Base-by-base conservation (phyloP, 1,284 basidiomycete genomes). In the Cystobasidium sp. region DNA sequence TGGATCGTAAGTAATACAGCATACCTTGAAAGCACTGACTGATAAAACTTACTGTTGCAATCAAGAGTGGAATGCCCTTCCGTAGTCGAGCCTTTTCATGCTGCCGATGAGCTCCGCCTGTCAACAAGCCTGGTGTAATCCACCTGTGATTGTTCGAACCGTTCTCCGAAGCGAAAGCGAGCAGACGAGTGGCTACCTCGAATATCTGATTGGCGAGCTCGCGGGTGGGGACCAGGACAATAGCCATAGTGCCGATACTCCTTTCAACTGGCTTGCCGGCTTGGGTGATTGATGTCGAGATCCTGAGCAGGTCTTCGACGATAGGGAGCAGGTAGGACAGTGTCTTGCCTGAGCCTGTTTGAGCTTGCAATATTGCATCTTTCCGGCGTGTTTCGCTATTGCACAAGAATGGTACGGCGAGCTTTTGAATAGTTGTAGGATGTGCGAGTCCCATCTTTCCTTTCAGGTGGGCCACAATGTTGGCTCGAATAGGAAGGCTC, bases 261-360 rank as follows among this genome's bases (percentile, higher is more conserved):
- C 90, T 87, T 83, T 96, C 93, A 78, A 96, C 58, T 68, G 76
- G 39, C 66, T 71, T 68, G 76, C 76, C 63, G 47, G 94, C 18
- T 18, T 62, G 37, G 3, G 55, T 58, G 66, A 31, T 52, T 46
- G 80, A 78, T 24, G 89, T 88, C 69, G 93, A 92, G 46, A 99
- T 86, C 0, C 94, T 93, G 39, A 99, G 87, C 53, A 97, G 88
- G 81, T 96, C 93, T 79, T 99, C 94, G 51, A 99, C 87, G 81
- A 99, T 94, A 20, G 97, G 97, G 4, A 99, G 88, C 18, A 99
- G 88, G 84, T 93, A 99, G 3, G 96, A 88, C 24, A 99, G 85
- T 0, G 96, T 99, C 84, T 99, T 99, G 79, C 97, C 97, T 0
- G 95, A 98, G 75, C 97, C 97, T 0, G 97, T 99, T 82, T 99